Evolutionary conservation across 768 basidiomycete species (phyloP), one percentile per base, ranked within the genome.

Genomic region (Goffeauzyma gilvescens): DNA sequence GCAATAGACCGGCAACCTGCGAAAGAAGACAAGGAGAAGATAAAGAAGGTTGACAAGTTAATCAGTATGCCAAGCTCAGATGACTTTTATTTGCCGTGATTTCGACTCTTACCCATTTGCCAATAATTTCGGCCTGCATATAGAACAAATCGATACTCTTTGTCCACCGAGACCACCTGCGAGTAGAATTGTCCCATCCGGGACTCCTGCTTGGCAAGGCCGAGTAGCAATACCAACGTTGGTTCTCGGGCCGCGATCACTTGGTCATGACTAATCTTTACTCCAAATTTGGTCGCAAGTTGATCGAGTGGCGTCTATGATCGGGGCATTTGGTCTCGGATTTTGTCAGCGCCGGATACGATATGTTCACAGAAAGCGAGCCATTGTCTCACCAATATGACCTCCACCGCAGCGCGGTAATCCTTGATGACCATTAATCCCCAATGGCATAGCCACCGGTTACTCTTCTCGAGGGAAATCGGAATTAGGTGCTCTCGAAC

Each of bases 391-490:
- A 89, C 90, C 55, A 95, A 66, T 15, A 98, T 69, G 23, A 90
- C 76, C 36, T 83, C 74, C n/a, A 93, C 84, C 3, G 86, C 93
- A 58, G 66, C 95, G 89, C 39, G 82, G 69, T 32, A 85, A 69
- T 48, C 78, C 76, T n/a, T 95, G 68, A 42, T 83, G n/a, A n/a
- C 65, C 89, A 93, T 96, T 63, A 90, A 90, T 2, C 82, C 84
- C 93, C 89, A 98, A 48, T 81, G 86, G 17, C 76, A 82, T 10
- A 96, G 66, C 81, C 84, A 96, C 30, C 90, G 71, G 59, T 95
- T 6, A 9, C n/a, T 25, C 23, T 21, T 38, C 37, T 14, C 13
- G 23, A 8, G 23, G 15, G 24, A n/a, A n/a, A 8, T n/a, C 4
- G 8, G 14, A 12, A n/a, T 5, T 2, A 4, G 21, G 6, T 12